Evolutionary conservation across 2,329 filamentous ascomycete species (phyloP).

Genomic region (Westerdykella aurantiaca): DNA sequence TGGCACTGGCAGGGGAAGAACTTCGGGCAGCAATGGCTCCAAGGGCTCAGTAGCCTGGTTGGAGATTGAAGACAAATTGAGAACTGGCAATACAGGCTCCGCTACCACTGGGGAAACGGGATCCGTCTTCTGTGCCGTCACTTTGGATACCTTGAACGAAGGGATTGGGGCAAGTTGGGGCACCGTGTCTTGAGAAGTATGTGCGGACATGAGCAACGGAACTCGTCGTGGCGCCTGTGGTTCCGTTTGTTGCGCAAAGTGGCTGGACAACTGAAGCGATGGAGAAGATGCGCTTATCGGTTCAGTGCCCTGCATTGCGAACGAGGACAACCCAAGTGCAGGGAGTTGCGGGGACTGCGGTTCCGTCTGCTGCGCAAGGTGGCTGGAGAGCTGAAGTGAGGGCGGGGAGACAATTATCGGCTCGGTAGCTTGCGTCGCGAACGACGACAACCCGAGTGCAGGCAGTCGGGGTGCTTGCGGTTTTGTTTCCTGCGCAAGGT

Average conservation of each 20-base stretch:
- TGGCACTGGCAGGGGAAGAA: too few relatives aligned
- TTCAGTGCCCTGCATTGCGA: constrained; percentile 25
- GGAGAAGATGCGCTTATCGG: constrained; percentile 13
- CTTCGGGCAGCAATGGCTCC: constrained; percentile 3
- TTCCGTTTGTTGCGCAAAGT: constrained; percentile 18
- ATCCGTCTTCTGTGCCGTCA: constrained; percentile 9
- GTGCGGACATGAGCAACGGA: too few relatives aligned
- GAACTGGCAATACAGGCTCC: constrained; percentile 14
- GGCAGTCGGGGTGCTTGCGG: not conserved
- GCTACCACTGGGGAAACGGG: constrained; percentile 12
- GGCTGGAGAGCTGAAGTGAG: not conserved
- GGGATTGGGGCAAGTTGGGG: constrained; percentile 13
- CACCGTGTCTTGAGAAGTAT: constrained; percentile 16
- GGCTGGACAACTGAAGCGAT: constrained; percentile 18
- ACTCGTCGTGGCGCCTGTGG: constrained; percentile 8
- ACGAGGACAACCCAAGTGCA: constrained; percentile 15
- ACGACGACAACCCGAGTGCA: not conserved
- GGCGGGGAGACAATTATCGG: not conserved
- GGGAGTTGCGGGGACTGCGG: not conserved
- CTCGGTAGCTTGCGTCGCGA: not conserved
- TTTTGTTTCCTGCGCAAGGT: constrained; percentile 7
- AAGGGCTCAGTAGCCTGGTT: constrained; percentile 23
- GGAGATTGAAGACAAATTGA: constrained; percentile 22
- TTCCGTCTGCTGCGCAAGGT: constrained; percentile 1
- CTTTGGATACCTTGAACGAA: constrained; percentile 14